Base-by-base conservation (phyloP, 805 yeast genomes). In the Deakozyma indianensis region DNA sequence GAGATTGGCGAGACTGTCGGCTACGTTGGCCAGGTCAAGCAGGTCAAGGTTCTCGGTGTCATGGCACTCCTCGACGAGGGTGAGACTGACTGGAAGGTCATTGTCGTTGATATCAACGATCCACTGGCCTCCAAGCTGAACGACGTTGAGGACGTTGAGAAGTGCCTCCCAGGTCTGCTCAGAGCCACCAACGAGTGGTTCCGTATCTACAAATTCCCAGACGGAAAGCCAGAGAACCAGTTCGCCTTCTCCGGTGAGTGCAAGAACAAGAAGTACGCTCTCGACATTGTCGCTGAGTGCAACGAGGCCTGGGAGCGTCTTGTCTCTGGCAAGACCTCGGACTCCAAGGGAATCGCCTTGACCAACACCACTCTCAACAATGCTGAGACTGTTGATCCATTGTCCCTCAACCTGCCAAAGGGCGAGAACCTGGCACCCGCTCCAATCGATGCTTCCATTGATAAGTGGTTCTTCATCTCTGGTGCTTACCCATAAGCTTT, bases 111-210 rank as follows among this genome's bases (percentile, higher is more conserved):
- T 56, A 71, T 80, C 61, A 74, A 78, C 55, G 98, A 92, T 63
- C 94, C 95, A 54, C 74, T 88, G 56, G 95, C 96, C 50, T 61
- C 82, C 48, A 81, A 87, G 68, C 70, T 92, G 58, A 75, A 81
- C 62, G 96, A 87, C 65, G 78, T 92, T 56, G 90, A 83, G 66
- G 96, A 92, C 59, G 94, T 92, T 52, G 87, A 77, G 65, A 76
- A 74, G 59, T 80, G 82, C 63, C 78, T 88, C 66, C 98, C 98
- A 49, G 96, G 96, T 46, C 72, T 92, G 48, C 71, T 92, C 61
- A 83, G 94, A 63, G 83, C 95, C 53, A 92, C 97, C 48, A 80
- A 87, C 66, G 94, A 84, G 68, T 92, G 98, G 98, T 92, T 92
- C 79, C 83, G 94, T 65, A 87, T 88, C 67, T 92, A 92, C 79